Conservation (phyloP, 2,329 filamentous ascomycete species). For the Fusarium sterilihyphosum region DNA sequence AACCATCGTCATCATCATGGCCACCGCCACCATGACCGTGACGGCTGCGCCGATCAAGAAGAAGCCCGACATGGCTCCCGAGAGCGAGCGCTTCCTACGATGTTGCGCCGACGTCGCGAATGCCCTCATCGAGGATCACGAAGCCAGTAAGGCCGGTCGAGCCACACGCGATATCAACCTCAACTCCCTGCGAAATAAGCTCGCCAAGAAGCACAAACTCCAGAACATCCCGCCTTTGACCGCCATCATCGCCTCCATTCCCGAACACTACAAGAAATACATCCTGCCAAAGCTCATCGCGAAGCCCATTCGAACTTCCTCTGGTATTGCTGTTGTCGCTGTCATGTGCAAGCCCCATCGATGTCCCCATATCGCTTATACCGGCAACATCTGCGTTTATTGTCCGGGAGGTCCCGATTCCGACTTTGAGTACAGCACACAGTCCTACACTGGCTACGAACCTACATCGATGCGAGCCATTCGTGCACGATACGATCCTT, state of each 20-base stretch:
- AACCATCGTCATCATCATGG: slow-evolving; percentile 44
- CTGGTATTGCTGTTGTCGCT: slow-evolving; percentile 96
- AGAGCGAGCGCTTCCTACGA: slow-evolving; percentile 93
- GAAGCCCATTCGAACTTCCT: slow-evolving; percentile 95
- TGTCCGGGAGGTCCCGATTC: slow-evolving; percentile 97
- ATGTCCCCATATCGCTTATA: slow-evolving; percentile 98
- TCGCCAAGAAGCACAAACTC: slow-evolving; percentile 92
- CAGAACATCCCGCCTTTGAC: slow-evolving; percentile 90
- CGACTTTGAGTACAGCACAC: slow-evolving; percentile 98
- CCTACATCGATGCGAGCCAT: slow-evolving; percentile 99
- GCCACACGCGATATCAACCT: slow-evolving; percentile 90
- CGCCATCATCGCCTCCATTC: slow-evolving; percentile 96
- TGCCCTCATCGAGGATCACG: slow-evolving; percentile 92
- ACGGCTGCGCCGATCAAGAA: slow-evolving; percentile 73
- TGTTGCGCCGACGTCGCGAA: slow-evolving; percentile 97
- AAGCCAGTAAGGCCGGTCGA: slow-evolving; percentile 78
- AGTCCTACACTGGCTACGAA: slow-evolving; percentile 98
- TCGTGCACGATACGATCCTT: slow-evolving; percentile 94
- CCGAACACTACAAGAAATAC: slow-evolving; percentile 99
- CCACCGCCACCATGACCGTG: slow-evolving; percentile 70
- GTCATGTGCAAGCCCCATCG: slow-evolving; percentile 99
- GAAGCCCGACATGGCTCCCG: slow-evolving; percentile 83
- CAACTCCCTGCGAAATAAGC: slow-evolving; percentile 85
- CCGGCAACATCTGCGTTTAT: slow-evolving; percentile 98
- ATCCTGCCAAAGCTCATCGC: slow-evolving; percentile 96